phyloP scores from a whole-genome alignment of 1,284 basidiomycete genomes.

The Crepidotus sp. region DNA sequence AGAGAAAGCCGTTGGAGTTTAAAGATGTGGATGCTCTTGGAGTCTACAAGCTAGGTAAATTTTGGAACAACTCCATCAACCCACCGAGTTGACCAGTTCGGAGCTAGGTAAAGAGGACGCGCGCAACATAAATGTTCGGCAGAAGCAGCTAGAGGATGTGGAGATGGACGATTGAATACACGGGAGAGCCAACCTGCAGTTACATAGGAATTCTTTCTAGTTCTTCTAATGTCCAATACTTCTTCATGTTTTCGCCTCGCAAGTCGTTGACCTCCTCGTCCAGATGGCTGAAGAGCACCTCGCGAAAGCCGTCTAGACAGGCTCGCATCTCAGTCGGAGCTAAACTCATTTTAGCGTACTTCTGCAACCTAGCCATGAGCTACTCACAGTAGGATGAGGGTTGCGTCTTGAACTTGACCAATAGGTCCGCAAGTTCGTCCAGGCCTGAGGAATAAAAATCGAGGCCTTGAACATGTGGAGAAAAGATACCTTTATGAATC shows the following conservation, averaged over 20 bases:
- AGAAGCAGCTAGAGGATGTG: slow-evolving; percentile 16
- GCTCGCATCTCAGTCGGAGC: slow-evolving; percentile 44
- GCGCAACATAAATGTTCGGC: slow-evolving; percentile 20
- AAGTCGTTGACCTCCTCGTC: slow-evolving; percentile 43
- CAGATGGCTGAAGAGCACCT: slow-evolving; percentile 59
- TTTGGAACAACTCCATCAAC: too few relatives aligned
- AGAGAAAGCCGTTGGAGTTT: slow-evolving; percentile 12
- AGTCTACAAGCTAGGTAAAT: slow-evolving; percentile 16
- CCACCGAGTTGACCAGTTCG: too few relatives aligned
- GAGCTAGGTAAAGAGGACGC: slow-evolving; percentile 19
- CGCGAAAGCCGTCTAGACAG: slow-evolving; percentile 55
- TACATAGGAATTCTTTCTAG: slow-evolving; percentile 34
- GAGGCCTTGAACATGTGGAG: neutral
- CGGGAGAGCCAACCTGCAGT: neutral
- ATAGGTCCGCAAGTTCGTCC: slow-evolving; percentile 39
- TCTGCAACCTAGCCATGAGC: neutral
- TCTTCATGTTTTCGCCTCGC: slow-evolving; percentile 50
- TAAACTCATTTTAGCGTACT: slow-evolving; percentile 1
- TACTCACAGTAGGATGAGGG: slow-evolving; percentile 38
- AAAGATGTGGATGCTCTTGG: slow-evolving; percentile 14
- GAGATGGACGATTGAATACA: slow-evolving; percentile 15
- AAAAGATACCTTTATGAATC: slow-evolving; percentile 45
- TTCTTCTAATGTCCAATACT: slow-evolving; percentile 57
- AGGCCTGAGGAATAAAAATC: slow-evolving; percentile 33
- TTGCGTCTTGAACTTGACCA: slow-evolving; percentile 39